A percentile compares a stretch with the other conserved stretches of the same genome.
Evolutionary conservation across 2,329 filamentous ascomycete genomes (phyloP).

Genomic region (Colletotrichum sp.): DNA sequence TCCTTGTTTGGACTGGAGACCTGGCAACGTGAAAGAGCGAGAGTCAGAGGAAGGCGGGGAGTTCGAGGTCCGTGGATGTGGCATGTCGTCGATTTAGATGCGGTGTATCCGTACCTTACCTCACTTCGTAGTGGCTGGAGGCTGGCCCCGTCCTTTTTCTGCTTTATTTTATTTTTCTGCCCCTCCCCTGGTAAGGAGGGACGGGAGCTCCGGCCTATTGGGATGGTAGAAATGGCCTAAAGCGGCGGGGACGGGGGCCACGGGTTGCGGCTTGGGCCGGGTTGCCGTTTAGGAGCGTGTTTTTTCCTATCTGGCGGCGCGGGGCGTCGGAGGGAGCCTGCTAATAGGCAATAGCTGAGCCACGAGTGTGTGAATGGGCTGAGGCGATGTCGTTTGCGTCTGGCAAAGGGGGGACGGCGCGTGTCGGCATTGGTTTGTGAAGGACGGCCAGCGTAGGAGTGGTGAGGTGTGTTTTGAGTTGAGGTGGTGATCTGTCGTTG

Average conservation of each 20-base stretch:
- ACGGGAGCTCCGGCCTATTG: not conserved
- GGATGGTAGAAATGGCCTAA: not conserved
- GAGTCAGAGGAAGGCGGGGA: not conserved
- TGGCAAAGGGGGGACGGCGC: not conserved
- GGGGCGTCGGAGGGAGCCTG: not conserved
- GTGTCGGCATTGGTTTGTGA: not conserved
- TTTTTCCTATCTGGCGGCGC: not conserved
- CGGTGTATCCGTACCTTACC: not conserved
- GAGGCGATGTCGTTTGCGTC: not conserved
- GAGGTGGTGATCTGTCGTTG: not conserved
- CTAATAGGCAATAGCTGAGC: not conserved
- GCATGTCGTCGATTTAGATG: constrained; percentile 5
- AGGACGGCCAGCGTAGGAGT: not conserved
- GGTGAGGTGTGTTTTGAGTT: constrained; percentile 15
- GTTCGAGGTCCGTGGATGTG: not conserved
- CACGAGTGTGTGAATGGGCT: not conserved
- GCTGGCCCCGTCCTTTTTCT: not conserved
- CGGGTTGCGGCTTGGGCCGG: constrained; percentile 18
- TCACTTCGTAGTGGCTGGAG: not conserved
- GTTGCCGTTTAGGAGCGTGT: not conserved
- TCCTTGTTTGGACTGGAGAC: not conserved
- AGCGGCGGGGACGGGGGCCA: not conserved
- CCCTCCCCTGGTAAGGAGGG: not conserved
- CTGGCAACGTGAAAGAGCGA: not conserved
- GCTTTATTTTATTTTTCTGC: not conserved